Evolutionary conservation across 108 stramenopile species (phyloP), one percentile per base, ranked within the genome.

Genomic region (Schizochytrium sp.): DNA sequence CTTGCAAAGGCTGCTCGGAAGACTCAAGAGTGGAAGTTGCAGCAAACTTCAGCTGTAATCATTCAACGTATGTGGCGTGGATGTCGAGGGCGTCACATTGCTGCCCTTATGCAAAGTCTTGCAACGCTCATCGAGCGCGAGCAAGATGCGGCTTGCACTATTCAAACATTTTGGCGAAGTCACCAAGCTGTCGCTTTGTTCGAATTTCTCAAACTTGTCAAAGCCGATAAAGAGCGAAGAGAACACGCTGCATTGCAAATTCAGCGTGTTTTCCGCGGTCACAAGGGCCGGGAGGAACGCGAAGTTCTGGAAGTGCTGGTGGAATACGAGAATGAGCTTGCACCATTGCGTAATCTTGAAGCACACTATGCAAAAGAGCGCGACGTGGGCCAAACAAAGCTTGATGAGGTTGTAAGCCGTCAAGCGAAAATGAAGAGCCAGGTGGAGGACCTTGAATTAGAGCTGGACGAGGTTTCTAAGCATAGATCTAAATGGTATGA

Each of bases 401-500:
- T 83, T 5, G 76, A 83, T 10, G 76, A 83, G 76, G 28, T 83
- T 38, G 50, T 83, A 7, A 42, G 5, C 50, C 76, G 53, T 42
- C 47, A 55, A 10, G 15, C 50, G 5, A 55, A 83, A 40, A 49
- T 83, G 76, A 83, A 83, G 53, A 10, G 8, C 2, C 47, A 42
- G 5, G 53, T 83, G 8, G 50, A 83, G 15, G 76, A 83, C 50
- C 53, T 83, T 40, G 47, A 49, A 38, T 40, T 49, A 47, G 76
- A 83, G 76, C 76, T 83, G 50, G 53, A 55, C 76, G 76, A 83
- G 76, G 76, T 83, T 0, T 55, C 50, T 2, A 83, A 83, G 76
- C 76, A 83, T 42, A 47, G 53, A 17, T 83, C 76, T n/a, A 83
- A 83, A 53, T 83, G 53, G 47, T 83, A 83, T 53, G 76, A 83